phyloP scores from a whole-genome alignment of 257 asterid genomes.

The Scutellaria baicalensis region DNA sequence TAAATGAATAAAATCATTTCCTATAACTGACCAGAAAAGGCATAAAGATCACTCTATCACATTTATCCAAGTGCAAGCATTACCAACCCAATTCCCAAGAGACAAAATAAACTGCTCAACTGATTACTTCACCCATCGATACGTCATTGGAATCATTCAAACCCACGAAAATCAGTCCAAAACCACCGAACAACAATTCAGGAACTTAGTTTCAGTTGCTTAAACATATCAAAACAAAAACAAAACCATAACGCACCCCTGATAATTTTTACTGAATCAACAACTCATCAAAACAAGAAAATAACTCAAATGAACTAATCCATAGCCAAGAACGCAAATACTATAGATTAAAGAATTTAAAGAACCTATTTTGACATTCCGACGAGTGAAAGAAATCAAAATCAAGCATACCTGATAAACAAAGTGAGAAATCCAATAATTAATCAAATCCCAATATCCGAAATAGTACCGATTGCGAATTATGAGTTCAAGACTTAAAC shows the following conservation, averaged over 20 bases:
- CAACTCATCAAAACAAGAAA: constrained; percentile 1
- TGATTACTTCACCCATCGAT: constrained; percentile 1
- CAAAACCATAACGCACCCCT: constrained; percentile 5
- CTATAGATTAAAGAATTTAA: not conserved
- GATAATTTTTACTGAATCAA: not conserved
- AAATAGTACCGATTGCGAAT: constrained; percentile 26
- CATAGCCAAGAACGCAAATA: constrained; percentile 9
- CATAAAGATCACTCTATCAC: not conserved
- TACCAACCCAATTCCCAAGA: not conserved
- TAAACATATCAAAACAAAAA: constrained; percentile 1
- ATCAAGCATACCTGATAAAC: constrained; percentile 30
- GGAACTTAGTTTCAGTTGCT: constrained; percentile 1
- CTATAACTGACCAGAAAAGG: not conserved
- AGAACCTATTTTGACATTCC: constrained; percentile 2
- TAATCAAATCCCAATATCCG: constrained; percentile 11
- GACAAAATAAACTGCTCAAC: not conserved
- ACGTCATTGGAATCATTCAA: not conserved
- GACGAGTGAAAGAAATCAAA: constrained; percentile 9
- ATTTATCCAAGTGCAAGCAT: not conserved
- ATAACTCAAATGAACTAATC: constrained; percentile 4
- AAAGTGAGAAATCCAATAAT: constrained; percentile 13
- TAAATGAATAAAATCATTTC: not conserved
- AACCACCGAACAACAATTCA: not conserved
- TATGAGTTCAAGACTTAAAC: constrained; percentile 20
- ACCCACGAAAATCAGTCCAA: not conserved